Evolutionary conservation across 345 rosid species (phyloP).

Genomic region (Fremontodendron californicum): DNA sequence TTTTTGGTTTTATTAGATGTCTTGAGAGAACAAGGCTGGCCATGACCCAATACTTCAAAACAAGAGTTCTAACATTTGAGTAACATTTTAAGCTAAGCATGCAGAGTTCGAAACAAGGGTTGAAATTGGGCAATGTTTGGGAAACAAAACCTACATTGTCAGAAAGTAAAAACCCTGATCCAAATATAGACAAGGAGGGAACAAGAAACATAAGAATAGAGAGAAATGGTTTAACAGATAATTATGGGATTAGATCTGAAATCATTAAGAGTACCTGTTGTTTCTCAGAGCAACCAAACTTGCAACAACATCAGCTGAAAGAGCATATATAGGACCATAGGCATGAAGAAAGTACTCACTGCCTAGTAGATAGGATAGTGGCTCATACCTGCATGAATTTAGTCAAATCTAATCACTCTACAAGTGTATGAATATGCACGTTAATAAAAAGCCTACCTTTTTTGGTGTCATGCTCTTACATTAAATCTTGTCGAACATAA

Average conservation of each 20-base stretch:
- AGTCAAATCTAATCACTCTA: neutral
- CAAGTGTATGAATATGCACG: neutral
- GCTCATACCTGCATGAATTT: slow-evolving; percentile 73
- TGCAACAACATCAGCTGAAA: slow-evolving; percentile 79
- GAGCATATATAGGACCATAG: slow-evolving; percentile 92
- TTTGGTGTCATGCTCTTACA: neutral
- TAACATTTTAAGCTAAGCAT: neutral
- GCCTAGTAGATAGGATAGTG: slow-evolving; percentile 69
- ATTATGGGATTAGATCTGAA: neutral
- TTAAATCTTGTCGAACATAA: neutral
- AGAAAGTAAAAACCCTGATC: neutral
- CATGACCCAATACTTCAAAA: neutral
- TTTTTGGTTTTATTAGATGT: neutral
- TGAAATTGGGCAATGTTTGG: neutral
- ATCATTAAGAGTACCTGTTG: slow-evolving; percentile 50
- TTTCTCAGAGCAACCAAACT: slow-evolving; percentile 75
- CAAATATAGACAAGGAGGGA: neutral
- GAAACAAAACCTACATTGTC: neutral
- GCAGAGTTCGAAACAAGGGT: neutral
- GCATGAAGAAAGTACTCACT: slow-evolving; percentile 91
- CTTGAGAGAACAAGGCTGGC: neutral
- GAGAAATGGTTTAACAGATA: neutral
- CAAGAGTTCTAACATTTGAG: neutral
- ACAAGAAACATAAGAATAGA: neutral
- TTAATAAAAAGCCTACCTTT: neutral